Base-by-base conservation (phyloP, 768 basidiomycete species). In the Trametes maxima region DNA sequence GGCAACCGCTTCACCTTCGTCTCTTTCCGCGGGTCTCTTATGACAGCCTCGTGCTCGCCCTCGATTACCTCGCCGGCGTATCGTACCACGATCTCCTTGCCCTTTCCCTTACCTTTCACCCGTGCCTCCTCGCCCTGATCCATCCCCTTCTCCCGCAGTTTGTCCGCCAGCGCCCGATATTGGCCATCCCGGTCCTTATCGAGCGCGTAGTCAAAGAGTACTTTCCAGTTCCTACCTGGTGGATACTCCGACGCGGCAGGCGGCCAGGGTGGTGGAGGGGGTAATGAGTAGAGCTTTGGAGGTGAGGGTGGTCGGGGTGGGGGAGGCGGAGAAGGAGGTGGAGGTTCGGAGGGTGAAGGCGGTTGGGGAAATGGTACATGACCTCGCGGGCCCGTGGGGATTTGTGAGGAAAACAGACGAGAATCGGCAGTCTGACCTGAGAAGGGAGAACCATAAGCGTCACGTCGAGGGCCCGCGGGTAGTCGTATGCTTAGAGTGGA, bases 81-180 rank as follows among this genome's bases (percentile, higher is more conserved):
- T 43, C 89, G 70, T 3, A 75, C 67, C 54, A 88, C 69, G 36
- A 75, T 72, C 70, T 87, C 85, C 69, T 84, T 86, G 3, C 86
- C 87, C 65, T 86, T 86, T 6, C 79, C 81, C 69, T 89, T 89
- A 5, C 84, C 85, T 62, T 79, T 80, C 12, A 89, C 79, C 55
- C 88, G 76, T 33, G 70, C 63, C 46, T 79, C 78, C 50, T 66
- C 62, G 10, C 64, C 69, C 43, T 65, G 55, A 21, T 69, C 72
- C 37, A 68, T 51, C 6, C 68, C 66, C 44, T 67, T 60, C 57
- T 67, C 64, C 16, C 78, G 76, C 21, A 80, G 70, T 66, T 74
- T 77, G 69, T 82, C 80, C 21, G 79, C 69, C 3, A 82, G 72
- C 16, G 70, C 67, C 12, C 75, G 75, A 49, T 77, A 70, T 50